Evolutionary conservation across 225 moss, liverwort and hornwort species (phyloP).

Genomic region (Polytrichum commune): DNA sequence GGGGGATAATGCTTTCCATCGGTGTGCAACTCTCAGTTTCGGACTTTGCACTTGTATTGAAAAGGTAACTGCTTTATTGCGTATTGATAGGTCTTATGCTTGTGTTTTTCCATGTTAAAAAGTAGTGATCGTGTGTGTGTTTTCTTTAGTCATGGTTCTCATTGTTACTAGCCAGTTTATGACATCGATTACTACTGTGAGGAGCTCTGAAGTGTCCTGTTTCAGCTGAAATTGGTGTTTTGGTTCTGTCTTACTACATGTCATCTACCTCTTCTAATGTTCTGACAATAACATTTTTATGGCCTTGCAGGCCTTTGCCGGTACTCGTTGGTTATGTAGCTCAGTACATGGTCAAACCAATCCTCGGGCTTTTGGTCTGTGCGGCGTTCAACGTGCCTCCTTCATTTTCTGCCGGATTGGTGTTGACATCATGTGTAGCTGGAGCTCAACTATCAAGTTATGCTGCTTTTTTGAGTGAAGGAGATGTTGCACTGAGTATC

Average conservation of each 20-base stretch:
- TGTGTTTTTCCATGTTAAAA: too few species aligned
- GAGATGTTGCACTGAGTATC: slow-evolving; percentile 93
- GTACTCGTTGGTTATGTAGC: slow-evolving; percentile 72
- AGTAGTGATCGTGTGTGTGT: too few species aligned
- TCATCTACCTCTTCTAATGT: neutral
- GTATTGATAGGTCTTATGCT: too few species aligned
- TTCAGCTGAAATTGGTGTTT: too few species aligned
- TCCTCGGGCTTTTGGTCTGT: slow-evolving; percentile 71
- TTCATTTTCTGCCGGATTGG: slow-evolving; percentile 79
- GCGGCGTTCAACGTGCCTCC: slow-evolving; percentile 69
- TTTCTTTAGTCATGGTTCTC: too few species aligned
- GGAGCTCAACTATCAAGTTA: slow-evolving; percentile 98
- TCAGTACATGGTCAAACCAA: slow-evolving; percentile 85
- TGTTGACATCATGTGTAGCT: slow-evolving; percentile 95
- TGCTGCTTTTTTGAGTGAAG: slow-evolving; percentile 88
- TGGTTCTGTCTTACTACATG: neutral
- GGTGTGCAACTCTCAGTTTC: slow-evolving; percentile 88
- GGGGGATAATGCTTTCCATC: slow-evolving; percentile 96
- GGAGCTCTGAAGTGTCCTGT: too few species aligned
- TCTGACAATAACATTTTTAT: slow-evolving; percentile 13
- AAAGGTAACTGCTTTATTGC: slow-evolving; percentile 35
- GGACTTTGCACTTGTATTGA: slow-evolving; percentile 79
- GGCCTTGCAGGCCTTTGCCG: slow-evolving; percentile 72
- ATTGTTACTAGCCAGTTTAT: too few species aligned
- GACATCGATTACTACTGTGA: too few species aligned